Conservation (phyloP, 2,329 filamentous ascomycete genomes). For the Ceratocystis harringtonii region DNA sequence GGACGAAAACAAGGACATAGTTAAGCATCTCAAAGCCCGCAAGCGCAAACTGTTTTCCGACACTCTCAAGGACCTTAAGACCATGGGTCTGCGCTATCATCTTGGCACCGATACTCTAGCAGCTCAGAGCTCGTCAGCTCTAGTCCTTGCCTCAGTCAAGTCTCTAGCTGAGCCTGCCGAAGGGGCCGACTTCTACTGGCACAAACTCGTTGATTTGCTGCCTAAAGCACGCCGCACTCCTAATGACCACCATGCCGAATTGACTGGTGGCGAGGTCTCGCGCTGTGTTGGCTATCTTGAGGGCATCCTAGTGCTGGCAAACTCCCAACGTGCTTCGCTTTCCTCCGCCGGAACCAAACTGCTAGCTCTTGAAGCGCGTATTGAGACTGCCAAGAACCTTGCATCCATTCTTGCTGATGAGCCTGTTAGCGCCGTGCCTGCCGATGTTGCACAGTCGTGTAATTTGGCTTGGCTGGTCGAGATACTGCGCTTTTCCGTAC, state of each 20-base stretch:
- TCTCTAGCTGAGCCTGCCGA: slow-evolving; percentile 25
- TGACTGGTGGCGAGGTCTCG: slow-evolving; percentile 64
- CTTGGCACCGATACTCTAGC: slow-evolving; percentile 57
- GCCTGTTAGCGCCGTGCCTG: background rate
- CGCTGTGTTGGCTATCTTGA: slow-evolving; percentile 78
- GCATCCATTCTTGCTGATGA: slow-evolving; percentile 4
- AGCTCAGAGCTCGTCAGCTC: slow-evolving; percentile 55
- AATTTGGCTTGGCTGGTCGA: slow-evolving; percentile 47
- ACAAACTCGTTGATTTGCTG: slow-evolving; percentile 62
- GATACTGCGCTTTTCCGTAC: slow-evolving; percentile 47
- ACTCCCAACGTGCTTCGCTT: slow-evolving; percentile 41
- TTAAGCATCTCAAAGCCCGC: slow-evolving; percentile 79
- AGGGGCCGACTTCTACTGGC: slow-evolving; percentile 34
- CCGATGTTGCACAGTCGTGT: slow-evolving; percentile 1
- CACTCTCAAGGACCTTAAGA: slow-evolving; percentile 63
- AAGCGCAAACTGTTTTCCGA: slow-evolving; percentile 87
- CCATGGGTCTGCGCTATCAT: slow-evolving; percentile 83
- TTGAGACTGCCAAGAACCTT: slow-evolving; percentile 6
- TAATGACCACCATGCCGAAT: slow-evolving; percentile 66
- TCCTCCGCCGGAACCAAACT: slow-evolving; percentile 18
- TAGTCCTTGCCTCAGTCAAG: slow-evolving; percentile 48
- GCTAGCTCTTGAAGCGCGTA: background rate
- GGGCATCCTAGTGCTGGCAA: slow-evolving; percentile 54
- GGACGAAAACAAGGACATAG: slow-evolving; percentile 68
- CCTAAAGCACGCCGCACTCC: slow-evolving; percentile 50